Evolutionary conservation across 495 filamentous ascomycete genomes (phyloP), one percentile per base, ranked within the genome.

Genomic region (Talaromyces wortmannii): DNA sequence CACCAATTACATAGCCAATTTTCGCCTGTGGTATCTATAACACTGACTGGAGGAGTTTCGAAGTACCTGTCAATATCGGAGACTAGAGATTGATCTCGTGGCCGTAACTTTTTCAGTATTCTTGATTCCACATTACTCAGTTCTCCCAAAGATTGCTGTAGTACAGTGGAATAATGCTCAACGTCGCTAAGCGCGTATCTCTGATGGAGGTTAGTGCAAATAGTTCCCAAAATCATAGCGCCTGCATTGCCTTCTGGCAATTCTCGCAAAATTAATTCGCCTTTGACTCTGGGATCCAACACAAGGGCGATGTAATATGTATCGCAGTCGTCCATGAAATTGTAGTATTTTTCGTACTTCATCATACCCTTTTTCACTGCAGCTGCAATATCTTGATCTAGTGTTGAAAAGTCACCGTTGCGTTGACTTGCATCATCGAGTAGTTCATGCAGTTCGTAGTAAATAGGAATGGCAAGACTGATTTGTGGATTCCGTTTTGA

Each of bases 311-410:
- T 52, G 31, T 59, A 59, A 36, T 59, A 59, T 17, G 30, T 36
- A 6, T 56, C 54, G 13, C 10, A 56, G 5, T 48, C 42, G 30
- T 60, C 53, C 58, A 57, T 60, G 52, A 59, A 48, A 40, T 29
- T 44, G 48, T 59, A 59, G 47, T 56, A 56, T 44, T 59, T 59
- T 48, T 42, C 29, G 43, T 59, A 59, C 46, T 60, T 60, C 48
- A 53, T 56, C 16, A 60, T 45, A 15, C 58, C 31, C 52, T 42
- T 49, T 29, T 53, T 50, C 43, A 60, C 43, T 36, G 58, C 54
- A 43, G 6, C 16, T 51, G 42, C 33, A 7, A 59, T 59, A 55
- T 59, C 57, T 13, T 13, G 12, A 43, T 56, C 57, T 10, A 52
- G 31, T 17, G 42, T 36, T 40, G 29, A 13, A 29, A 59, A 59